Conservation (phyloP, 2,329 filamentous ascomycete species). For the Nothophoma quercina region DNA sequence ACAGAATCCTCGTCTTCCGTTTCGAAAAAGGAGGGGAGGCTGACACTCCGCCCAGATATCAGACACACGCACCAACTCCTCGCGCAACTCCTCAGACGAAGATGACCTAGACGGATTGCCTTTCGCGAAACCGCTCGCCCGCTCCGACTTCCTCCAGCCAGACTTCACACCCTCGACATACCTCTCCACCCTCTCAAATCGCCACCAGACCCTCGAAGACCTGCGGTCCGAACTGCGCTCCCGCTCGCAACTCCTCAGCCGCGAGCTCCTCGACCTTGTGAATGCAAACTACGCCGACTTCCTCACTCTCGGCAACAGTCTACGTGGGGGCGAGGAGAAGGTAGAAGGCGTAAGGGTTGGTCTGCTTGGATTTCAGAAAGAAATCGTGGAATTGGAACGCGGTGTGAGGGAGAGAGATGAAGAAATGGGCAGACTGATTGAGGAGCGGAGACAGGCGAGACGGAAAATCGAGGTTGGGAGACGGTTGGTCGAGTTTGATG, state of each 20-base stretch:
- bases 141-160: slow-evolving; percentile 78
- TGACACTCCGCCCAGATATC: slow-evolving; percentile 13
- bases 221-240: slow-evolving; percentile 85
- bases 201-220: slow-evolving; percentile 96
- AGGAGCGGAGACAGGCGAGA: slow-evolving; percentile 75
- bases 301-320: slow-evolving; percentile 78
- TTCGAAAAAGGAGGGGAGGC: background rate
- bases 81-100: slow-evolving; percentile 56
- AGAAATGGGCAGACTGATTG: slow-evolving; percentile 69
- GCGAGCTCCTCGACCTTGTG: slow-evolving; percentile 91
- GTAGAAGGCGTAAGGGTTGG: slow-evolving; percentile 90
- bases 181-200: slow-evolving; percentile 80
- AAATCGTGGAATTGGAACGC: slow-evolving; percentile 77
- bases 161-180: slow-evolving; percentile 83
- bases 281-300: slow-evolving; percentile 96
- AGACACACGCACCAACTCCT: slow-evolving; percentile 20
- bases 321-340: slow-evolving; percentile 88
- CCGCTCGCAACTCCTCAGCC: slow-evolving; percentile 78
- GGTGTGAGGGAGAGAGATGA: slow-evolving; percentile 69
- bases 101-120: slow-evolving; percentile 74
- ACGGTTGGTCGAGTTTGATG: slow-evolving; percentile 71
- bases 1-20: slow-evolving; percentile 17
- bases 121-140: slow-evolving; percentile 84
- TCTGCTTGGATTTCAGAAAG: slow-evolving; percentile 82
- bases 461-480: slow-evolving; percentile 69